Base-by-base conservation (phyloP, 805 yeast genomes). In the Kodamaea hsintzibuensis region DNA sequence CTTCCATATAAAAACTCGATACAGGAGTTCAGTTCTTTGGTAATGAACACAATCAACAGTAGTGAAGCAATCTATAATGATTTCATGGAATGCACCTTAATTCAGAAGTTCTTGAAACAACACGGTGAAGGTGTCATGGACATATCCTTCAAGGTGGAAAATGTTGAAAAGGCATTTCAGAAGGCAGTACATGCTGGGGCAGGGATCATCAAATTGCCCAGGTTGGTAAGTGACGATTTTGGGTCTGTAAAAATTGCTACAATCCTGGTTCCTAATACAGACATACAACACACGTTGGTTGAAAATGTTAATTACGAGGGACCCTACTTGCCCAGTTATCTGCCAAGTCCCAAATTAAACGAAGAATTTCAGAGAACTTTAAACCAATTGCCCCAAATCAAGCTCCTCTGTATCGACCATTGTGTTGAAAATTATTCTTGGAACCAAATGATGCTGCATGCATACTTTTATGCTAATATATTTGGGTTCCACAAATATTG, bases 121-220 rank as follows among this genome's bases (percentile, higher is more conserved):
- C 96, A 90, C 66, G 93, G 96, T 1, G 92, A 88, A 63, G 88
- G 90, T 4, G 89, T 89, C n/a, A 82, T 82, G 65, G 95, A 90
- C 62, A 82, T 90, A 9, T 81, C 90, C 0, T 86, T 89, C 60
- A 64, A 63, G n/a, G 93, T 88, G 0, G 71, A 68, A 3, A 73
- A 85, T 59, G 82, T 82, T 10, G 77, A 71, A 3, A 57, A 58
- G 0, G 74, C 80, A 1, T 85, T 66, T 56, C 56, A 65, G 0
- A 68, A 69, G 39, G 89, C 93, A 0, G 59, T 82, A 2, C 46
- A 57, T 2, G 72, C 72, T 14, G 92, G 92, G 0, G 92, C 87
- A 0, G 62, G 62, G 30, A 56, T 74, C 0, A 53, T 69, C 4
- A 54, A 64, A 13, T 66, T 58, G 2, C 72, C 80, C 0, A 50